These are phyloP conservation scores for Aspergillus biplanus DNA, from an alignment of 495 filamentous ascomycete species.

Conservation along the genomic window DNA sequence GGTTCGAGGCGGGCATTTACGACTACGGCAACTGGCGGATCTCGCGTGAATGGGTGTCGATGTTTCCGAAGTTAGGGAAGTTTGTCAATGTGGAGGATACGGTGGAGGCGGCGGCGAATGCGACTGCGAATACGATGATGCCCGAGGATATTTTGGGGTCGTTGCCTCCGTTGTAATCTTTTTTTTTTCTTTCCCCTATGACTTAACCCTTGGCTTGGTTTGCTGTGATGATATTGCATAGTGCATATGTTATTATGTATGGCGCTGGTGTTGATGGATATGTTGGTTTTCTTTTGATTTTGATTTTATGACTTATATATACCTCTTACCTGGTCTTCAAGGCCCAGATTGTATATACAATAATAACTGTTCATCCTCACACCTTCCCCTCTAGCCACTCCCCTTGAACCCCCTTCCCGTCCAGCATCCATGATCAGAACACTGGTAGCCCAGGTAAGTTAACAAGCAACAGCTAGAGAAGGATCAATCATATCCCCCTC, in stretches of 20 bases:
- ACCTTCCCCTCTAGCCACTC: no score
- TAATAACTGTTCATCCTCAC: no score
- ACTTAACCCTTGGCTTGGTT: no score
- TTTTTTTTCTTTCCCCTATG: background rate
- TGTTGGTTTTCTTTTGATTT: no score
- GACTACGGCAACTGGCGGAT: constrained; percentile 19
- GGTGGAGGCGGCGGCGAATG: background rate
- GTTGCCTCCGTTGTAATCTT: background rate
- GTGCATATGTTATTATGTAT: no score
- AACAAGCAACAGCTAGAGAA: constrained; percentile 2
- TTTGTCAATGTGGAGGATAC: constrained; percentile 13
- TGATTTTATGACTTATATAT: no score
- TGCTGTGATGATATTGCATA: background rate
- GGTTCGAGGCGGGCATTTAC: constrained; percentile 12
- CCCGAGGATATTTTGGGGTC: constrained; percentile 4
- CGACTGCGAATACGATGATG: background rate
- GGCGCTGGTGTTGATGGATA: no score
- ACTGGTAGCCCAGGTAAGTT: no score
- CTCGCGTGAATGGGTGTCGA: constrained; percentile 15
- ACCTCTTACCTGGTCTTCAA: no score
- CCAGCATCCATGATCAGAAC: no score
- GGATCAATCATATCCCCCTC: constrained; percentile 18
- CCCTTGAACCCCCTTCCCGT: no score
- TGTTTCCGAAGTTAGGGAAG: constrained; percentile 12
- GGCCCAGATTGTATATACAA: no score